phyloP scores from a whole-genome alignment of 257 asterid genomes.

The Jasminum sambac region DNA sequence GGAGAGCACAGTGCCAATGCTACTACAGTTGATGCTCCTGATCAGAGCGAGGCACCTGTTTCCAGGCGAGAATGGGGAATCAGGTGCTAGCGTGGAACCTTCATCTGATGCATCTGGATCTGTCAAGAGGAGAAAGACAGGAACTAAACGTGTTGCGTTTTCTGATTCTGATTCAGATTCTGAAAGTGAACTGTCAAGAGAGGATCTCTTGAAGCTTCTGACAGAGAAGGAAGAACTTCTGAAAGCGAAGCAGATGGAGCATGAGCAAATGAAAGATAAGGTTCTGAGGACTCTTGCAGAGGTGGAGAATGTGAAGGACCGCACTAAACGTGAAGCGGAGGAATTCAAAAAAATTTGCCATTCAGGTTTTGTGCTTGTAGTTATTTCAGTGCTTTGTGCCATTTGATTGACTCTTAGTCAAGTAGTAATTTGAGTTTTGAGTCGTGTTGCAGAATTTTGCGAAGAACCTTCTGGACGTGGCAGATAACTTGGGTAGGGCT shows the following conservation, averaged over 20 bases:
- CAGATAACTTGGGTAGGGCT: conserved; percentile 85
- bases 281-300: conserved; percentile 71
- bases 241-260: conserved; percentile 52
- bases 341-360: conserved; percentile 75
- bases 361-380: conserved; percentile 52
- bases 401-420: not conserved
- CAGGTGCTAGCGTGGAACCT: conserved; percentile 51
- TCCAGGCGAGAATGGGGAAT: conserved; percentile 45
- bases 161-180: conserved; percentile 52
- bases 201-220: conserved; percentile 64
- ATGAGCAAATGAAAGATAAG: conserved; percentile 65
- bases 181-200: conserved; percentile 65
- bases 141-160: conserved; percentile 45
- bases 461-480: conserved; percentile 73
- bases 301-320: conserved; percentile 77
- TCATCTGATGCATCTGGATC: conserved; percentile 21
- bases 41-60: conserved; percentile 39
- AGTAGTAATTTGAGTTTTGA: conserved; percentile 22
- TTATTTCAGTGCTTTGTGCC: not conserved
- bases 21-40: conserved; percentile 32
- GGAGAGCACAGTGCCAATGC: conserved; percentile 30
- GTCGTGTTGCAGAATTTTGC: conserved; percentile 73
- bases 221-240: conserved; percentile 62
- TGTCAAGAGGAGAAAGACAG: conserved; percentile 32
- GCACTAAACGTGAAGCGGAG: conserved; percentile 79